Base-by-base conservation (phyloP, 768 basidiomycete genomes). In the Pleurotus citrinopileatus region DNA sequence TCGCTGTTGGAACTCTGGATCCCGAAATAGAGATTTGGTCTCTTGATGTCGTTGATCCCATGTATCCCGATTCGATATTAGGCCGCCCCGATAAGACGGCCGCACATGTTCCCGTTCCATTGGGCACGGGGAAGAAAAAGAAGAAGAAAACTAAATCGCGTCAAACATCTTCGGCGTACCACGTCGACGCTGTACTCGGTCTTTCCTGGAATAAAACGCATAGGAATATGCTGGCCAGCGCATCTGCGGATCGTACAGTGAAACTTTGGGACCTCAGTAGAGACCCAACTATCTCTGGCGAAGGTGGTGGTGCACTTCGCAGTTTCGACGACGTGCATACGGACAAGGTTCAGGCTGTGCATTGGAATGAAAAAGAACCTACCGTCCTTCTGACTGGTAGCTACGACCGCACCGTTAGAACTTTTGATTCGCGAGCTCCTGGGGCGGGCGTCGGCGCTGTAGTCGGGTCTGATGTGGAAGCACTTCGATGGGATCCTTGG, bases 1-100 rank as follows among this genome's bases (percentile, higher is more conserved):
- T 99, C 60, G 97, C 97, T 1, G 94, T 99, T 15, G 97, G 96
- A 10, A 96, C 94, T 2, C 83, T 98, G 52, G 95, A 98, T 59
- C 96, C 97, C 20, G 93, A 96, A 65, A 98, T 99, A 58, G 97
- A 99, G 70, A 96, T 99, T 61, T 99, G 95, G 93, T 95, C 94
- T 13, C 78, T 98, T 48, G 95, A 98, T 67, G 78, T 89, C 26
- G 79, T 99, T 44, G 96, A 98, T 63, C 86, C 91, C 17, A 87
- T 98, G 77, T 98, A 96, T 67, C 97, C 97, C 0, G 84, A 88
- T 58, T 84, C 88, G 53, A 84, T 99, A 55, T 84, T 99, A 28
- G 97, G 97, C 22, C 84, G 94, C 37, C 91, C 91, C 0, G 90
- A 94, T 61, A 81, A 85, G 61, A 88, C 89, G 12, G 82, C 86